phyloP scores from a whole-genome alignment of 495 filamentous ascomycete species.

The Pseudotulostoma volvatum region DNA sequence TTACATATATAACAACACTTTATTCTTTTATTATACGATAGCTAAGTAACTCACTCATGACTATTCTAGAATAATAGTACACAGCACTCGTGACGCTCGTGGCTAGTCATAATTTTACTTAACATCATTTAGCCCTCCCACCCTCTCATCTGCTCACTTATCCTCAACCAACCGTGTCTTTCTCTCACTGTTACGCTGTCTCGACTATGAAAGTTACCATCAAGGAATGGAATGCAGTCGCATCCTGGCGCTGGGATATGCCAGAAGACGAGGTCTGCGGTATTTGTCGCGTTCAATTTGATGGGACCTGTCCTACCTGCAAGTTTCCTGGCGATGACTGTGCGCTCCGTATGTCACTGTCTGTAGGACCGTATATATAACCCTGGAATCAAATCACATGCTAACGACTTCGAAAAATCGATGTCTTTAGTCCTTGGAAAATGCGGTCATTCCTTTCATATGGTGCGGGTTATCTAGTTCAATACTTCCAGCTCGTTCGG shows the following conservation, averaged over 20 bases:
- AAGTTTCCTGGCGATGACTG: constrained; percentile 97
- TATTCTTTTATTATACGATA: neutral
- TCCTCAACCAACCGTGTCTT: constrained; percentile 1
- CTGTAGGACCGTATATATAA: no score
- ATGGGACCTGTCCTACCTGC: constrained; percentile 93
- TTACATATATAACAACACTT: no score
- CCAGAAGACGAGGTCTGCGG: constrained; percentile 96
- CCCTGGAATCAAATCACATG: no score
- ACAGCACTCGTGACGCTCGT: no score
- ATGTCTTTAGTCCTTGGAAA: constrained; percentile 62
- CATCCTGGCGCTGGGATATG: constrained; percentile 95
- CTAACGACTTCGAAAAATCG: neutral
- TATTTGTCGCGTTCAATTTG: constrained; percentile 96
- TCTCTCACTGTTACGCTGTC: neutral
- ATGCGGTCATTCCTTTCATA: constrained; percentile 94
- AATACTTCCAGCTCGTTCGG: neutral
- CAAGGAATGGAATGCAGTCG: constrained; percentile 82
- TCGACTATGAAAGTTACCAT: constrained; percentile 83
- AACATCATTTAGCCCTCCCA: no score
- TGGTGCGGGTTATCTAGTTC: constrained; percentile 37
- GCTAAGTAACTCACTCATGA: neutral
- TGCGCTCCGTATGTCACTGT: constrained; percentile 50
- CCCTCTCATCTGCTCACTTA: neutral
- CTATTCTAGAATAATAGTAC: no score
- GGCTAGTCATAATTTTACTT: no score